Conservation (phyloP, 495 filamentous ascomycete species). For the Chaetomidium leptoderma region DNA sequence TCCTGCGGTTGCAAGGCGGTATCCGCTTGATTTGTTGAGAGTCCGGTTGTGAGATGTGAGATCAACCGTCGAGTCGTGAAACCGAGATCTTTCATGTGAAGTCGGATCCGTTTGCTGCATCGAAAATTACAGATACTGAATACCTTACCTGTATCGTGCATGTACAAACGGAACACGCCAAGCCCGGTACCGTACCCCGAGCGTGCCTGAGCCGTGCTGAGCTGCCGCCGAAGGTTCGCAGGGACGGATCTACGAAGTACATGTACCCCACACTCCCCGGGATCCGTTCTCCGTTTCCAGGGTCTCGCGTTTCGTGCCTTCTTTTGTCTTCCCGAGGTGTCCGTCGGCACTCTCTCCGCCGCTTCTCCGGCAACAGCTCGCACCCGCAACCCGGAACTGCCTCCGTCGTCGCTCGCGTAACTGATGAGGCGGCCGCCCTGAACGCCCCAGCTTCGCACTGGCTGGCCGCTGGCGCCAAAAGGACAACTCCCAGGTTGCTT, state of each 20-base stretch:
- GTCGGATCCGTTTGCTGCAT: not conserved
- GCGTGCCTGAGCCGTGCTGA: not conserved
- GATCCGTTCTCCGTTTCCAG: slow-evolving; percentile 9
- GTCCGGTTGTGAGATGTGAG: not conserved
- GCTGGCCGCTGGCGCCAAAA: slow-evolving; percentile 25
- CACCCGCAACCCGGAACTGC: slow-evolving; percentile 2
- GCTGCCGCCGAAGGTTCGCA: not conserved
- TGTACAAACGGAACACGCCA: too few relatives aligned
- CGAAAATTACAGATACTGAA: not conserved
- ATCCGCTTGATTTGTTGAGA: not conserved
- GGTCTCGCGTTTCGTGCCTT: not conserved
- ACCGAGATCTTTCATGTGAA: not conserved
- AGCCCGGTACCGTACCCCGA: too few relatives aligned
- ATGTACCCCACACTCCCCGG: slow-evolving; percentile 4
- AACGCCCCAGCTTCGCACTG: slow-evolving; percentile 28
- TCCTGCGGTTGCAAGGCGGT: not conserved
- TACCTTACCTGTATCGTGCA: not conserved
- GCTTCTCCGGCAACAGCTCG: not conserved
- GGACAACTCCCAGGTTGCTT: not conserved
- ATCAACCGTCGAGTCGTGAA: not conserved
- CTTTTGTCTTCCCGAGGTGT: not conserved
- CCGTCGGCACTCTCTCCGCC: not conserved
- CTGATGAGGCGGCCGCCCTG: slow-evolving; percentile 28
- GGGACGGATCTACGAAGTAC: not conserved
- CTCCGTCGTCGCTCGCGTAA: not conserved